Conservation (phyloP, 1,284 basidiomycete genomes). For the Cryptococcus amylolentus region DNA sequence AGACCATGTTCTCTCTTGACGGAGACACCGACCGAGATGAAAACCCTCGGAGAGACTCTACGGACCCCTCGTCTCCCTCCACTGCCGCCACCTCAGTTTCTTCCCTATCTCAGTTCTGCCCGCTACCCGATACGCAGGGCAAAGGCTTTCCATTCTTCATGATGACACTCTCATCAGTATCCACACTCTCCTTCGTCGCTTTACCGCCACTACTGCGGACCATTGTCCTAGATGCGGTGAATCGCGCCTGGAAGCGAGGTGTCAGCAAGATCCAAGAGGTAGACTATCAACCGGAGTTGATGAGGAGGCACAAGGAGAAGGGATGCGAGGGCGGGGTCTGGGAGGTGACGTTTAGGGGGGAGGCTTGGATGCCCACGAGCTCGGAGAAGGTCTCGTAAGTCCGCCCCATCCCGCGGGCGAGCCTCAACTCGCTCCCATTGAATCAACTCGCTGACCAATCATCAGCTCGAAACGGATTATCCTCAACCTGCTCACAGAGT, state of each 20-base stretch:
- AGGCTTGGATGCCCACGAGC: constrained; percentile 39
- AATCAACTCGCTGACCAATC: constrained; percentile 2
- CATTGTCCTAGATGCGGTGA: constrained; percentile 32
- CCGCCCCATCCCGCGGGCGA: neutral
- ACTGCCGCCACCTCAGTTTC: constrained; percentile 37
- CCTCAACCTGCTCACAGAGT: constrained; percentile 40
- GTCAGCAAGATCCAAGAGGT: constrained; percentile 29
- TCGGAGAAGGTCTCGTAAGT: constrained; percentile 46
- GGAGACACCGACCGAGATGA: constrained; percentile 4
- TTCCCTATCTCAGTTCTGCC: constrained; percentile 29
- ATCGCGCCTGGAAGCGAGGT: constrained; percentile 37
- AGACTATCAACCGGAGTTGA: constrained; percentile 42
- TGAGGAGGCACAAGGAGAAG: constrained; percentile 38
- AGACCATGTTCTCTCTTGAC: constrained; percentile 20
- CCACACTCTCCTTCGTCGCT: constrained; percentile 43
- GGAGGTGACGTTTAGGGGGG: constrained; percentile 40
- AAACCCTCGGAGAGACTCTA: neutral
- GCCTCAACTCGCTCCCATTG: neutral
- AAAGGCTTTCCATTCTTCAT: constrained; percentile 41
- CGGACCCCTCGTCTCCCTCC: constrained; percentile 11
- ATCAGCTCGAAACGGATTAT: constrained; percentile 40
- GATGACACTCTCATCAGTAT: constrained; percentile 36
- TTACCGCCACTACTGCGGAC: constrained; percentile 32
- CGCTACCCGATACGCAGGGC: constrained; percentile 23
- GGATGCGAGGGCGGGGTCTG: constrained; percentile 47